These are phyloP conservation scores for Thalassiosira sp. DNA, from an alignment of 352 stramenopile genomes.

Conservation along the genomic window DNA sequence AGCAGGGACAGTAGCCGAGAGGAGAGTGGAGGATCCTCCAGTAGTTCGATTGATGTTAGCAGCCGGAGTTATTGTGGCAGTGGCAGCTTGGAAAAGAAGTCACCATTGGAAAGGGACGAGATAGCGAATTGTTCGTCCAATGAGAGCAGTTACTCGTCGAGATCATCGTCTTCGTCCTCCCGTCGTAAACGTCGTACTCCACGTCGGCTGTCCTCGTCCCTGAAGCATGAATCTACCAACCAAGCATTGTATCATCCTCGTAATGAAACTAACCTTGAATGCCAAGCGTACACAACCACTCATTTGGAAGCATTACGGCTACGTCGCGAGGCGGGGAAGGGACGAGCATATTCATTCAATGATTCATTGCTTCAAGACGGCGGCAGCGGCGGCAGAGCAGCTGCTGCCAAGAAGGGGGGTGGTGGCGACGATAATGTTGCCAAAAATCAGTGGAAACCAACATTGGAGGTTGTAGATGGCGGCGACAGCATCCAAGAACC, in stretches of 20 bases:
- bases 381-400: too few relatives aligned
- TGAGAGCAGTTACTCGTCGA: background rate
- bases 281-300: conserved; percentile 35
- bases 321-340: conserved; percentile 32
- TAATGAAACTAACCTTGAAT: conserved; percentile 32
- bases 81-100: too few relatives aligned
- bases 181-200: background rate
- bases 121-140: too few relatives aligned
- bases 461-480: conserved; percentile 19
- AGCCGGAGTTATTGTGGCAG: too few relatives aligned
- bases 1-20: background rate
- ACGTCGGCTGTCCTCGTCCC: background rate
- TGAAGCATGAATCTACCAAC: too few relatives aligned
- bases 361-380: conserved; percentile 12
- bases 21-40: background rate
- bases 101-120: too few relatives aligned
- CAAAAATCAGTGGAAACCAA: conserved; percentile 5
- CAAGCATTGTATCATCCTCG: background rate
- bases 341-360: conserved; percentile 38
- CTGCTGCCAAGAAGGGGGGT: too few relatives aligned
- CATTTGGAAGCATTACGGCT: conserved; percentile 34
- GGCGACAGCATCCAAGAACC: background rate
- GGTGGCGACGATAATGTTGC: background rate
- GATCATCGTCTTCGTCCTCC: background rate
- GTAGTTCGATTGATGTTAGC: background rate